Conservation (phyloP, 768 basidiomycete genomes). For the Chlorophyllum brunneum region DNA sequence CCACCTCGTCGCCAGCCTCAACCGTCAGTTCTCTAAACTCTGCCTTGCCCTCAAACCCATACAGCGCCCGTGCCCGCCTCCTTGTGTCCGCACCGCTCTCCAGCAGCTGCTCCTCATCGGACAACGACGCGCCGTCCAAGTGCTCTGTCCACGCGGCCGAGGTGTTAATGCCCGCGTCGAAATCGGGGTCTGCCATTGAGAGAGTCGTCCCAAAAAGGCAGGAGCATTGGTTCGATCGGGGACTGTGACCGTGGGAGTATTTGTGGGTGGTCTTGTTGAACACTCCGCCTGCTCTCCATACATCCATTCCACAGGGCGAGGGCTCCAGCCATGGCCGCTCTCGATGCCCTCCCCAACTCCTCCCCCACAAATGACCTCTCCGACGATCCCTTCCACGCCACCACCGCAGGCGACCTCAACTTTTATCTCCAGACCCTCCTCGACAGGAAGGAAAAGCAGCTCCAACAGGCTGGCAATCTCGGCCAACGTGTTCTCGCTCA, state of each 20-base stretch:
- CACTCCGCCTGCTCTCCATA: not conserved
- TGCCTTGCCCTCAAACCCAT: slow-evolving; percentile 69
- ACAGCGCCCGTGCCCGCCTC: slow-evolving; percentile 69
- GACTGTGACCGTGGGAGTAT: slow-evolving; percentile 1
- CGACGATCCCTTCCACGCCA: slow-evolving; percentile 9
- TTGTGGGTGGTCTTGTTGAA: not conserved
- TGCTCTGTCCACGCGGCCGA: slow-evolving; percentile 72
- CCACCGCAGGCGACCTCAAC: slow-evolving; percentile 56
- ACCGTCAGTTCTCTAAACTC: slow-evolving; percentile 72
- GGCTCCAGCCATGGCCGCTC: not conserved
- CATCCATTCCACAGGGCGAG: not conserved
- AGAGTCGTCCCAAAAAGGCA: not conserved
- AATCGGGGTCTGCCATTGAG: slow-evolving; percentile 38
- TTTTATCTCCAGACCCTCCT: slow-evolving; percentile 66
- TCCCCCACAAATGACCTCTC: not conserved
- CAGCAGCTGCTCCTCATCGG: slow-evolving; percentile 44
- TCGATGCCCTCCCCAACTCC: not conserved
- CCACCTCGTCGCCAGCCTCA: slow-evolving; percentile 65
- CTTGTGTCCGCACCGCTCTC: slow-evolving; percentile 30
- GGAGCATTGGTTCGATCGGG: not conserved
- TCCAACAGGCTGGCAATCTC: slow-evolving; percentile 86
- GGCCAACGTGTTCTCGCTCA: slow-evolving; percentile 93
- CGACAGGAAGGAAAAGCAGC: slow-evolving; percentile 88
- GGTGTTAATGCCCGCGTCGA: slow-evolving; percentile 76
- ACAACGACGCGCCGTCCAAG: slow-evolving; percentile 14